phyloP scores from a whole-genome alignment of 345 rosid species.

The Gossypium anomalum region DNA sequence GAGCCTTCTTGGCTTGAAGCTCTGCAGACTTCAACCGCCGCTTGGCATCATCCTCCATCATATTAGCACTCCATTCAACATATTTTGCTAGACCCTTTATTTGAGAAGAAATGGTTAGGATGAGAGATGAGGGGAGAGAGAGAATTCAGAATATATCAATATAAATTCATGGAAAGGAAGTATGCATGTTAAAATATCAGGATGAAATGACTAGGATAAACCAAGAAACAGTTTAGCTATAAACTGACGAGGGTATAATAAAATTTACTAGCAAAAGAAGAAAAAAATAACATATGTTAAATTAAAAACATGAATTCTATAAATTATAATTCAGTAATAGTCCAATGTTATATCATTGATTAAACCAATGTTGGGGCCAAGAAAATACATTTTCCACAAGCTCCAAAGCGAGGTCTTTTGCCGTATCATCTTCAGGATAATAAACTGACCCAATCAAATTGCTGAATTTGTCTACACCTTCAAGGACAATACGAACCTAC shows the following conservation, averaged over 20 bases:
- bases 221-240: neutral
- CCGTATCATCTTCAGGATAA: constrained; percentile 79
- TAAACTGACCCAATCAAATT: constrained; percentile 90
- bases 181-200: neutral
- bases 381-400: constrained; percentile 78
- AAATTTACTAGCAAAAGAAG: neutral
- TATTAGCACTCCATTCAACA: constrained; percentile 98
- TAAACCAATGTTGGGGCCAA: constrained; percentile 4
- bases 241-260: neutral
- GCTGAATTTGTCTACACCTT: constrained; percentile 92
- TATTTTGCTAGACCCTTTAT: constrained; percentile 88
- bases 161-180: constrained; percentile 9
- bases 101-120: neutral
- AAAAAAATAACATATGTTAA: neutral
- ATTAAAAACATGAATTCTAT: neutral
- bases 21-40: constrained; percentile 73
- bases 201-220: neutral
- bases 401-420: constrained; percentile 86
- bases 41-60: constrained; percentile 95
- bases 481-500: constrained; percentile 95
- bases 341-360: neutral
- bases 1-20: constrained; percentile 80
- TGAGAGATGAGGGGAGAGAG: neutral
- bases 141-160: constrained; percentile 12
- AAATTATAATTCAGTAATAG: neutral